Evolutionary conservation across 371 early-diverging fungal genomes (phyloP), one percentile per base, ranked within the genome.

Genomic region (Mortierella sp.): DNA sequence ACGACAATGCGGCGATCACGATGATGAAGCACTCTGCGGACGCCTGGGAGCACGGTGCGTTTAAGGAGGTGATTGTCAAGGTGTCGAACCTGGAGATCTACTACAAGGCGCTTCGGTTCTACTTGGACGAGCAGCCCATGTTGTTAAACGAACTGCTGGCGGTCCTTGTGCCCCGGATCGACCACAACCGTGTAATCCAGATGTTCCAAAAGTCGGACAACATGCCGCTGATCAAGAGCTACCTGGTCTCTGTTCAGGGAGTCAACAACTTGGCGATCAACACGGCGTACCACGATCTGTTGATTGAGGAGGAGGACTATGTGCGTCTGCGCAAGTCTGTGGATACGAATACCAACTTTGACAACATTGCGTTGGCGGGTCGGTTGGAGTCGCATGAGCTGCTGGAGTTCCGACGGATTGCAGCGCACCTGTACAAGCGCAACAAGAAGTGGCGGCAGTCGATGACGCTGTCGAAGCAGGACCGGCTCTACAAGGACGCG

Each of bases 261-360:
- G 92, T 90, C 74, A 97, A 97, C 89, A 97, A 96, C 92, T 93
- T 94, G 90, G 90, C 92, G 0, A 97, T 99, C 78, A 99, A 98
- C 89, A 91, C 90, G 45, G 97, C 98, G 1, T 95, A 95, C 89
- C 96, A 98, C 79, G 98, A 98, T 69, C 87, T 99, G 68, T 90
- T 96, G 74, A 97, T 98, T 71, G 99, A 98, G 87, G 98, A 98
- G 89, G 97, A 98, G 85, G 98, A 98, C 85, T 98, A 90, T 87
- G 92, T 94, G 31, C 92, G 95, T 0, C 89, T 98, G 29, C 95
- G 97, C 43, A 95, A 95, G 77, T 96, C 97, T 19, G 95, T 98
- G 67, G 97, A 97, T 87, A 90, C 91, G 68, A 95, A 94, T 87
- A 94, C 95, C 86, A 95, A 96, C 90, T 95, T 98, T 91, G 98